Conservation (phyloP, 306 rosid genomes). For the Rosa multiflora region DNA sequence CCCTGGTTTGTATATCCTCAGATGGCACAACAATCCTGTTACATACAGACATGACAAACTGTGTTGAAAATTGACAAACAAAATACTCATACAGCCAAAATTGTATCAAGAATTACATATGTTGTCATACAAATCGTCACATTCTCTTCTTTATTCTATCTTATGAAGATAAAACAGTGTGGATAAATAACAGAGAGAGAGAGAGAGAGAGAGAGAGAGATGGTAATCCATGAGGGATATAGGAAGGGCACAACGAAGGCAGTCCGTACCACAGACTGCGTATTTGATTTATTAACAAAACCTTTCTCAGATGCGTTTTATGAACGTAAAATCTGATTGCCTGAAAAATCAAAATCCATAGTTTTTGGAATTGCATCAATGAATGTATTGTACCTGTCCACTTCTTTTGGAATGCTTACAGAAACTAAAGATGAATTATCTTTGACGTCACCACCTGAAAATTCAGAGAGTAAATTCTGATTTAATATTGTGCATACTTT, state of each 20-base stretch:
- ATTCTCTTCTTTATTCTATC: too few species aligned
- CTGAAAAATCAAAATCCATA: background rate
- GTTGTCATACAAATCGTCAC: background rate
- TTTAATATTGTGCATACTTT: conserved; percentile 22
- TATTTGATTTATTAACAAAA: background rate
- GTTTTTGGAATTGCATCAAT: background rate
- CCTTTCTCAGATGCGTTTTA: background rate
- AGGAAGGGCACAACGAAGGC: background rate
- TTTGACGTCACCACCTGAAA: conserved; percentile 69
- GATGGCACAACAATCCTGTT: conserved; percentile 54
- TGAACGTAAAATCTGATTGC: background rate
- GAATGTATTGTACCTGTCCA: conserved; percentile 49
- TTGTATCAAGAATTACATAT: background rate
- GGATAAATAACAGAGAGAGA: too few species aligned
- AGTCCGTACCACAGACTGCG: background rate
- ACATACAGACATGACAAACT: conserved; percentile 12
- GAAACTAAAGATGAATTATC: conserved; percentile 60
- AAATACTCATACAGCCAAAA: background rate
- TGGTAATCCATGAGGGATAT: background rate
- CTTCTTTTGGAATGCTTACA: conserved; percentile 55
- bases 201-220: background rate
- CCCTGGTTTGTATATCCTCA: conserved; percentile 58
- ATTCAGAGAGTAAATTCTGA: conserved; percentile 28
- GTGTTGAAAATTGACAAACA: conserved; percentile 5
- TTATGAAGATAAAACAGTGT: too few species aligned